Evolutionary conservation across 2,329 filamentous ascomycete genomes (phyloP).

Genomic region (Neocatenulostroma microsporum): DNA sequence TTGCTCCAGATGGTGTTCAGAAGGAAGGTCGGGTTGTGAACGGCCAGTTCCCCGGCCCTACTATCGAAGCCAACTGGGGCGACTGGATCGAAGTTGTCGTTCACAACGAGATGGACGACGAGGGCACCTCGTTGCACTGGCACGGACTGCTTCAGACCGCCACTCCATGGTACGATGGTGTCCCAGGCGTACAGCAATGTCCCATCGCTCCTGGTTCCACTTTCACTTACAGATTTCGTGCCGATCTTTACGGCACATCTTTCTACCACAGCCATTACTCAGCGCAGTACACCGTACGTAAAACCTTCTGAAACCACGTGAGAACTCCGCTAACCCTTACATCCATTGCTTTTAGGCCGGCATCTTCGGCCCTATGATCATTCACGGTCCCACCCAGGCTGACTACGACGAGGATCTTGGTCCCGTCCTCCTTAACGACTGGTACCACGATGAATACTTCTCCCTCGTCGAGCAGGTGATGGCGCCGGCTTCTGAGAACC

Average conservation of each 20-base stretch:
- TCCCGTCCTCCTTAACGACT: slow-evolving; percentile 37
- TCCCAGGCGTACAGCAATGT: slow-evolving; percentile 41
- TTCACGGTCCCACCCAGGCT: slow-evolving; percentile 36
- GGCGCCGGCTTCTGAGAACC: slow-evolving; percentile 16
- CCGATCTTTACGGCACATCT: slow-evolving; percentile 34
- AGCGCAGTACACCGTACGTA: slow-evolving; percentile 37
- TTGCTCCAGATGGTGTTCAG: slow-evolving; percentile 29
- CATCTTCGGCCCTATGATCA: slow-evolving; percentile 38
- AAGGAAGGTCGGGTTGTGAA: slow-evolving; percentile 25
- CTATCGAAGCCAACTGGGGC: slow-evolving; percentile 29
- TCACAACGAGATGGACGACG: slow-evolving; percentile 28
- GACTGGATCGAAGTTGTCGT: slow-evolving; percentile 30
- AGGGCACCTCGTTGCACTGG: slow-evolving; percentile 47
- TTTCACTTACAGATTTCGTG: slow-evolving; percentile 34
- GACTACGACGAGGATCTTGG: slow-evolving; percentile 40
- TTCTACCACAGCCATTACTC: slow-evolving; percentile 38
- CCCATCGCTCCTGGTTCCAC: slow-evolving; percentile 33
- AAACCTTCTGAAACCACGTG: too few species aligned
- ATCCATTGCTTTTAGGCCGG: too few species aligned
- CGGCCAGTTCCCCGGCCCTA: slow-evolving; percentile 28
- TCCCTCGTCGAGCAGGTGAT: slow-evolving; percentile 26
- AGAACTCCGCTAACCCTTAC: too few species aligned
- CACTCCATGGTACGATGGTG: slow-evolving; percentile 47
- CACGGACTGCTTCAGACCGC: slow-evolving; percentile 44
- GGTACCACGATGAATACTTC: slow-evolving; percentile 32